phyloP scores from a whole-genome alignment of 192 early-diverging fungal species.

The Gigaspora rosea region DNA sequence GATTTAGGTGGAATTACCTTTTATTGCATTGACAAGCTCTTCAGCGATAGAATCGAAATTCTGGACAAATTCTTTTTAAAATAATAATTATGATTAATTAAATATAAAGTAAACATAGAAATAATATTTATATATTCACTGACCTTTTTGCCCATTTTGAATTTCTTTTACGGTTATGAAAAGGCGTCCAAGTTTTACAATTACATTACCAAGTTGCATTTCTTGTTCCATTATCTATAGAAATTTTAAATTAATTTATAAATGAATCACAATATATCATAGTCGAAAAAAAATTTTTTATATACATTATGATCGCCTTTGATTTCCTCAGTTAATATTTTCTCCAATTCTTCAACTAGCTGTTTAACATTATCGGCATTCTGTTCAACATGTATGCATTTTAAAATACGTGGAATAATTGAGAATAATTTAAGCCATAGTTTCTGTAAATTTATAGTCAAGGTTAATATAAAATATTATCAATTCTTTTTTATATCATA shows the following conservation, averaged over 20 bases:
- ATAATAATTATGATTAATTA: neutral
- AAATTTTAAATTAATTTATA: neutral
- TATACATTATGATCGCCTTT: neutral
- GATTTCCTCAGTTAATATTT: neutral
- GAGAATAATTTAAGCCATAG: slow-evolving; percentile 42
- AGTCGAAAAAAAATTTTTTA: neutral
- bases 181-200: neutral
- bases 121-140: neutral
- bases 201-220: slow-evolving; percentile 6
- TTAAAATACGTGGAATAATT: slow-evolving; percentile 40
- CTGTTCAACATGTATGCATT: slow-evolving; percentile 34
- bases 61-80: no score
- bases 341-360: slow-evolving; percentile 25
- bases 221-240: slow-evolving; percentile 13
- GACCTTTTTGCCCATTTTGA: neutral
- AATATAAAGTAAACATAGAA: neutral
- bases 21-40: no score
- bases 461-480: neutral
- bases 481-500: neutral
- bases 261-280: neutral
- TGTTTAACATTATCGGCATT: slow-evolving; percentile 5
- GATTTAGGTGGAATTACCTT: no score
- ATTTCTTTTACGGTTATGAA: slow-evolving; percentile 7
- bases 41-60: no score
- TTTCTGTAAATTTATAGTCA: slow-evolving; percentile 10